Percentiles rank a stretch among this genome's conserved stretches.
Conservation (phyloP, 306 rosid genomes). For the Cyclanthera cordifolia region DNA sequence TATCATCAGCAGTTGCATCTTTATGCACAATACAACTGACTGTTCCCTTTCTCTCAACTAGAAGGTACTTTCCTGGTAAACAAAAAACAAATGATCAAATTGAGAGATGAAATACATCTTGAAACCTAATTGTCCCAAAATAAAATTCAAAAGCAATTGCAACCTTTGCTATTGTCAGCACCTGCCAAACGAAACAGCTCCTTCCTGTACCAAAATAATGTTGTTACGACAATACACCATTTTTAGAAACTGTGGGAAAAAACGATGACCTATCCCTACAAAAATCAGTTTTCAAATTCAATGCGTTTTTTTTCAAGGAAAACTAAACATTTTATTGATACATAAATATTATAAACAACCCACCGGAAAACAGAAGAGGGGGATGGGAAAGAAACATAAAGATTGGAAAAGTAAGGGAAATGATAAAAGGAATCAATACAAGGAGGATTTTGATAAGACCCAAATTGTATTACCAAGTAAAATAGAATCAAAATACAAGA, state of each 20-base stretch:
- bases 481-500: too few species aligned
- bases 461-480: too few species aligned
- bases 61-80: constrained; percentile 62
- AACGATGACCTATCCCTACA: neutral
- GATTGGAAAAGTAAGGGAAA: too few species aligned
- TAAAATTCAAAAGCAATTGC: constrained; percentile 14
- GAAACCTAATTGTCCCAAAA: constrained; percentile 8
- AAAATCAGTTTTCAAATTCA: neutral
- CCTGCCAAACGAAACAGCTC: constrained; percentile 56
- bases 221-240: neutral
- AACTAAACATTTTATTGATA: too few species aligned
- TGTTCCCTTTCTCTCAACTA: constrained; percentile 59
- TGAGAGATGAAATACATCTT: constrained; percentile 11
- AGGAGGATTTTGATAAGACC: too few species aligned
- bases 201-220: constrained; percentile 25
- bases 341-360: too few species aligned
- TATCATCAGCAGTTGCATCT: constrained; percentile 58
- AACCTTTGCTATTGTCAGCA: constrained; percentile 55
- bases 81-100: constrained; percentile 9
- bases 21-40: constrained; percentile 53
- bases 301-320: neutral
- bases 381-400: too few species aligned
- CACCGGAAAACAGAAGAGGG: too few species aligned
- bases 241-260: constrained; percentile 15
- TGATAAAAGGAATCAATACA: too few species aligned